Evolutionary conservation across 179 eudicot species (phyloP).

Genomic region (Drosera spatulata): DNA sequence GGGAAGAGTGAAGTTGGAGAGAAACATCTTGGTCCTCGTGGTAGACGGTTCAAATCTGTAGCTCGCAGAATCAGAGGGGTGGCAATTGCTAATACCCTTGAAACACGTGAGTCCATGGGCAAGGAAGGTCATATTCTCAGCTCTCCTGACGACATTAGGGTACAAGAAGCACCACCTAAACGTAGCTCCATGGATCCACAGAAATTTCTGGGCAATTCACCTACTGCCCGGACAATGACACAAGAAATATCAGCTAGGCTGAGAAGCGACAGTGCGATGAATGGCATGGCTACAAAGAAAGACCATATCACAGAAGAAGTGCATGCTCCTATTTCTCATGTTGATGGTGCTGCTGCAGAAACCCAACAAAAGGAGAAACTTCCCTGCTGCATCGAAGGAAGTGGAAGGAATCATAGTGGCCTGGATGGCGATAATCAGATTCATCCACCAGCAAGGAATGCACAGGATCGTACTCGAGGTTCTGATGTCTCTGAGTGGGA

Average conservation of each 20-base stretch:
- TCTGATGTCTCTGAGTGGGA: conserved; percentile 35
- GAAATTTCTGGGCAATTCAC: neutral
- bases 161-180: conserved; percentile 21
- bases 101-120: conserved; percentile 3
- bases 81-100: conserved; percentile 29
- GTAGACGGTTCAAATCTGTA: conserved; percentile 16
- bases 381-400: neutral
- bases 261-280: conserved; percentile 2
- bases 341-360: neutral
- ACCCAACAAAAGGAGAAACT: neutral
- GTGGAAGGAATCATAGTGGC: neutral
- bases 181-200: conserved; percentile 9
- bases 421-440: neutral
- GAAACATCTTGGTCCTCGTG: conserved; percentile 31
- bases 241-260: conserved; percentile 15
- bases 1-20: conserved; percentile 14
- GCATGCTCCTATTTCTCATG: neutral
- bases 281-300: too few relatives aligned
- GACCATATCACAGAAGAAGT: neutral
- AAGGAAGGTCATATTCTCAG: conserved; percentile 3
- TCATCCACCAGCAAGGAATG: neutral
- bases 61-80: conserved; percentile 30
- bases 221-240: conserved; percentile 27
- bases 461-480: conserved; percentile 24
- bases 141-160: conserved; percentile 18